Percentiles rank a stretch among this genome's conserved stretches.
These are phyloP conservation scores for Imleria badia DNA, from an alignment of 768 basidiomycete genomes.

Conservation along the genomic window DNA sequence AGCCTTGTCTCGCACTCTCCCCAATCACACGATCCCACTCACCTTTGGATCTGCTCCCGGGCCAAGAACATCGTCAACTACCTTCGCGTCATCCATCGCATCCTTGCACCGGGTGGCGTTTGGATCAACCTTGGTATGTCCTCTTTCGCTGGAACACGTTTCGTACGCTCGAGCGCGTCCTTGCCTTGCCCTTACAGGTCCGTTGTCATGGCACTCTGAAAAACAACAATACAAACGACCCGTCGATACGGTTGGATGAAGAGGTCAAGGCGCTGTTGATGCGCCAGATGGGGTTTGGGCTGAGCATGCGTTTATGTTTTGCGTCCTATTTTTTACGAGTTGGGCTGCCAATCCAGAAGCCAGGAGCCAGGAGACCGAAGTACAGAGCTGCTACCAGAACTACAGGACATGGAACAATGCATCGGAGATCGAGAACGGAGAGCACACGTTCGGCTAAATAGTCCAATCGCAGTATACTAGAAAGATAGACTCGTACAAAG, in stretches of 20 bases:
- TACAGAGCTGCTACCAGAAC: no score
- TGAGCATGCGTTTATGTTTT: conserved; percentile 56
- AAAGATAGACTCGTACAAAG: no score
- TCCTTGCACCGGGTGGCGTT: conserved; percentile 82
- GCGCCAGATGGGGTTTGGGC: conserved; percentile 72
- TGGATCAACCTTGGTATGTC: conserved; percentile 78
- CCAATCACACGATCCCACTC: neutral
- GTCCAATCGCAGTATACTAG: no score
- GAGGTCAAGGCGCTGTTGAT: conserved; percentile 83
- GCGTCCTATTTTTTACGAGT: no score
- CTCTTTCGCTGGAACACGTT: no score
- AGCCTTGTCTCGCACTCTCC: neutral
- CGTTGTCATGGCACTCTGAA: conserved; percentile 98
- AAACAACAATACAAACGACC: conserved; percentile 77
- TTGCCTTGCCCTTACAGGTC: conserved; percentile 51
- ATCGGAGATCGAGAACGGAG: no score
- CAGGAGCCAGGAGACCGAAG: no score
- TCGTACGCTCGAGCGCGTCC: neutral
- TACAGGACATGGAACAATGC: no score
- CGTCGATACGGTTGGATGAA: conserved; percentile 84
- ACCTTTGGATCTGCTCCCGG: conserved; percentile 32
- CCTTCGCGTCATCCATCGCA: conserved; percentile 78
- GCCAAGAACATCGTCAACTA: no score
- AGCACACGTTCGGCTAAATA: no score
- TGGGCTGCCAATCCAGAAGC: no score